Conservation (phyloP, 2,329 filamentous ascomycete species). For the Claviceps capensis region DNA sequence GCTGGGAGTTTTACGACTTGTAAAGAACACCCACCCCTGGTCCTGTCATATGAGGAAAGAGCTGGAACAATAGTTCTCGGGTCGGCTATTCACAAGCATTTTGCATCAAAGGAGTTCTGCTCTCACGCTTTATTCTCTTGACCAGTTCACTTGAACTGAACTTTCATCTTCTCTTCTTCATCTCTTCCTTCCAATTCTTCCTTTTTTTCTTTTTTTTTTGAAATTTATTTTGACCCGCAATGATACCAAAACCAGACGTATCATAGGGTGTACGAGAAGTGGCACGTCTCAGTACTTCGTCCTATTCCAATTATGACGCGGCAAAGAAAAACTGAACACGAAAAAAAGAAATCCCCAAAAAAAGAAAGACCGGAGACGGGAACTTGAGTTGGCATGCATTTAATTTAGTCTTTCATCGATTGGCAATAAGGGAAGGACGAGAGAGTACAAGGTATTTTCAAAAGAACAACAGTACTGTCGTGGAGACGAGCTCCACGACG, state of each 20-base stretch:
- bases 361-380: neutral
- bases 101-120: neutral
- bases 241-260: conserved; percentile 14
- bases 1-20: conserved; percentile 54
- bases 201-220: neutral
- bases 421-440: neutral
- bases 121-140: neutral
- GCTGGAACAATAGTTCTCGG: neutral
- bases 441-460: neutral
- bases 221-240: conserved; percentile 8
- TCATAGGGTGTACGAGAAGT: conserved; percentile 4
- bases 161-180: neutral
- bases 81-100: neutral
- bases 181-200: conserved; percentile 2
- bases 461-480: neutral
- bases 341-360: neutral
- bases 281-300: conserved; percentile 1
- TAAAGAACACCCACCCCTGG: conserved; percentile 15
- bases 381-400: neutral
- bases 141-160: neutral
- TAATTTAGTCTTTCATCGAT: neutral
- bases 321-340: neutral
- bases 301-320: conserved; percentile 1
- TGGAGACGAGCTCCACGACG: neutral
- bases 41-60: neutral